phyloP scores from a whole-genome alignment of 352 stramenopile species.

The Phytophthora chlamydospora region DNA sequence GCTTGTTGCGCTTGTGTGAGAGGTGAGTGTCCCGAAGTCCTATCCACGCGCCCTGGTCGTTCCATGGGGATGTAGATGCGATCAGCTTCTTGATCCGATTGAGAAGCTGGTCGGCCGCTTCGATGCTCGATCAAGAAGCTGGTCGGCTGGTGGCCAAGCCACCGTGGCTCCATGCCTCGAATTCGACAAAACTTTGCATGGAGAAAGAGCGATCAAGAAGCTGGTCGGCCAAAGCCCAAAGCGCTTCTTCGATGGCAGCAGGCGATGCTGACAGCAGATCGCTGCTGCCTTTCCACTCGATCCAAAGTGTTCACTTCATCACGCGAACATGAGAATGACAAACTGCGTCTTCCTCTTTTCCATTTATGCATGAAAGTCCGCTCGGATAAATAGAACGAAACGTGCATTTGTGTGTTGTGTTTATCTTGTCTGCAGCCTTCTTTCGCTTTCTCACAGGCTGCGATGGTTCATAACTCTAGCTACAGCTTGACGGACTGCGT shows the following conservation, averaged over 20 bases:
- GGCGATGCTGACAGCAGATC: not conserved
- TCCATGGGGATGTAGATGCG: too few species aligned
- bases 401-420: not conserved
- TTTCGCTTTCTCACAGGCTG: not conserved
- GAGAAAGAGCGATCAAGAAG: constrained; percentile 16
- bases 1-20: too few species aligned
- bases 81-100: too few species aligned
- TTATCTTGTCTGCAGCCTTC: constrained; percentile 6
- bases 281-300: not conserved
- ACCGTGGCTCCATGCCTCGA: too few species aligned
- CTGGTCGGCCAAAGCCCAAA: constrained; percentile 10
- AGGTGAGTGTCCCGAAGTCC: too few species aligned
- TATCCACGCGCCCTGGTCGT: too few species aligned
- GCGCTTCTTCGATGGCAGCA: not conserved
- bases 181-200: constrained; percentile 9
- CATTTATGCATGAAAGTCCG: too few species aligned
- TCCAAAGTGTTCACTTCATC: not conserved
- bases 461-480: not conserved
- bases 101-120: too few species aligned
- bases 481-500: constrained; percentile 57
- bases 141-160: too few species aligned
- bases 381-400: too few species aligned
- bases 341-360: too few species aligned
- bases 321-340: not conserved
- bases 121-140: too few species aligned